Percentiles rank a stretch among this genome's conserved stretches.
Conservation (phyloP, 768 basidiomycete genomes). For the Pleurotus eryngii region DNA sequence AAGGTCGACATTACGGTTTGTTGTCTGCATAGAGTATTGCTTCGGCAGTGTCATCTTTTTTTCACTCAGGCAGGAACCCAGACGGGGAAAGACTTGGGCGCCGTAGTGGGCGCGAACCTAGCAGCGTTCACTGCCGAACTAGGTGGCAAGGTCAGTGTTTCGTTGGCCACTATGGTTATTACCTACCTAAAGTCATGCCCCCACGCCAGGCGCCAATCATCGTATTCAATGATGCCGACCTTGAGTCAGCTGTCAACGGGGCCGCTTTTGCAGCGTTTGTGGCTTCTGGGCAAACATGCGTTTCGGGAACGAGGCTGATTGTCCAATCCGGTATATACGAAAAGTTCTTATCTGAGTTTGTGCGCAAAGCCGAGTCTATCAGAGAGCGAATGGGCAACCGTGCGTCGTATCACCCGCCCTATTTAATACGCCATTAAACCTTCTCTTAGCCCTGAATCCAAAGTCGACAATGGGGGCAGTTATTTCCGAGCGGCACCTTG, state of each 20-base stretch:
- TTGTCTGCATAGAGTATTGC: conserved; percentile 1
- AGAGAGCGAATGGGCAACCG: conserved; percentile 74
- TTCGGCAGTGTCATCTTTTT: not conserved
- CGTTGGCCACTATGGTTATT: too few species aligned
- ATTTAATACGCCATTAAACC: not conserved
- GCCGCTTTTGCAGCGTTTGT: conserved; percentile 81
- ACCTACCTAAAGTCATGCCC: not conserved
- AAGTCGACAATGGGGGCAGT: conserved; percentile 77
- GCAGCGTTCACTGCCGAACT: conserved; percentile 79
- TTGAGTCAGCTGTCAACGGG: conserved; percentile 75
- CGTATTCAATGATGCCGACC: conserved; percentile 75
- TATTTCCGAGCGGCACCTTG: conserved; percentile 63
- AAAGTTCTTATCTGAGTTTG: conserved; percentile 57
- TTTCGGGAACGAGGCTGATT: conserved; percentile 85
- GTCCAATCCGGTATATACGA: conserved; percentile 71
- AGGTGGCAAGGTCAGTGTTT: conserved; percentile 66
- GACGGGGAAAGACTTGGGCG: conserved; percentile 73
- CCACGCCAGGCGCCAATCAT: conserved; percentile 67
- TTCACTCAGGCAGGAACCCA: conserved; percentile 64
- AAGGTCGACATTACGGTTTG: conserved; percentile 85
- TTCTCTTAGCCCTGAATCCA: conserved; percentile 59
- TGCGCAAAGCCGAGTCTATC: conserved; percentile 62
- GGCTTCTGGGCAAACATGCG: conserved; percentile 87
- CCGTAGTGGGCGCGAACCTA: conserved; percentile 70
- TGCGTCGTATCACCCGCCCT: conserved; percentile 30